These are phyloP conservation scores for Taxillus chinensis DNA, from an alignment of 164 flowering plant genomes.

Conservation along the genomic window DNA sequence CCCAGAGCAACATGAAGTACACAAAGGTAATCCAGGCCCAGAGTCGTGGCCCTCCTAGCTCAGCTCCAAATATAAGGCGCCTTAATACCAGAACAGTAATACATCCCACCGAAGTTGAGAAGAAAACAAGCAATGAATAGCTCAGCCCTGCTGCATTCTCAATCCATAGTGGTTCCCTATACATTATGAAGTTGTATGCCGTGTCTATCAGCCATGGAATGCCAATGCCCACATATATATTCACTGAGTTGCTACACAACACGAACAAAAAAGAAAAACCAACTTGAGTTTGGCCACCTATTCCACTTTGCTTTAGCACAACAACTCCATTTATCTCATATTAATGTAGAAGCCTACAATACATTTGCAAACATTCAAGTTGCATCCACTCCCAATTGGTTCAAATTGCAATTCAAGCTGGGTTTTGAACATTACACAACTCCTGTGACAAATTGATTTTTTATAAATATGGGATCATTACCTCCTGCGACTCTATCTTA, in stretches of 20 bases:
- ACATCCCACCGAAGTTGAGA: constrained; percentile 69
- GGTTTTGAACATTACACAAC: too few species aligned
- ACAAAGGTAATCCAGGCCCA: constrained; percentile 77
- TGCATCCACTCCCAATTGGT: too few species aligned
- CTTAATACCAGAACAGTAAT: constrained; percentile 68
- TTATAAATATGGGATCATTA: too few species aligned
- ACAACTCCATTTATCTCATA: too few species aligned
- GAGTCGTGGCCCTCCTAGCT: constrained; percentile 73
- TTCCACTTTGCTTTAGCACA: neutral
- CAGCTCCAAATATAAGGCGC: constrained; percentile 69
- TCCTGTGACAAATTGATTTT: too few species aligned
- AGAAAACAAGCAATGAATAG: constrained; percentile 79
- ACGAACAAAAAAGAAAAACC: neutral
- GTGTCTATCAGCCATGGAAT: constrained; percentile 90
- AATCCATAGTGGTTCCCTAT: constrained; percentile 49
- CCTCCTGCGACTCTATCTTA: too few species aligned
- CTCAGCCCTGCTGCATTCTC: constrained; percentile 69
- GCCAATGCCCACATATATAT: constrained; percentile 86
- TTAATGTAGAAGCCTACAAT: too few species aligned
- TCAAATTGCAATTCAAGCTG: too few species aligned
- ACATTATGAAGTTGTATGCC: constrained; percentile 62
- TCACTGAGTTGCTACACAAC: constrained; percentile 76
- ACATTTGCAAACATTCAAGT: too few species aligned
- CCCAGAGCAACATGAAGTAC: constrained; percentile 75
- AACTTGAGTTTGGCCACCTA: neutral